A percentile compares a stretch with the other conserved stretches of the same genome.
These are phyloP conservation scores for Acacia acuminata DNA, from an alignment of 306 rosid species.

Conservation along the genomic window DNA sequence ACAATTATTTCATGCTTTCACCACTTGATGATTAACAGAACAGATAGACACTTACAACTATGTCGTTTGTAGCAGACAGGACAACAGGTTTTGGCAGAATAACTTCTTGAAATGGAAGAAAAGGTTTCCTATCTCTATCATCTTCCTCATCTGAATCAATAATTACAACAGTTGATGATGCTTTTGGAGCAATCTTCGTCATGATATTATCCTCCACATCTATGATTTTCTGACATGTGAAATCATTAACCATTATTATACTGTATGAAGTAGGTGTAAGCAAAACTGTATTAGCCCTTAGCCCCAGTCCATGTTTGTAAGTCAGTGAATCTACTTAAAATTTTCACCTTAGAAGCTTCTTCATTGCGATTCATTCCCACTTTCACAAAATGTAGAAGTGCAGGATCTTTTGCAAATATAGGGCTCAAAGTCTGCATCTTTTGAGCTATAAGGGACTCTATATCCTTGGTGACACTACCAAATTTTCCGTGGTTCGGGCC, in stretches of 20 bases:
- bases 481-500: constrained; percentile 51
- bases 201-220: constrained; percentile 52
- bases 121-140: no score
- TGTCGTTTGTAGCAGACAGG: no score
- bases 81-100: no score
- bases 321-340: neutral
- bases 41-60: no score
- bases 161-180: no score
- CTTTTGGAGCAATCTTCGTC: no score
- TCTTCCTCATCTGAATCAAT: no score
- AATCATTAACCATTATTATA: constrained; percentile 6
- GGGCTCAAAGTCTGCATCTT: constrained; percentile 53
- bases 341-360: constrained; percentile 20
- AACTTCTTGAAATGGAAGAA: no score
- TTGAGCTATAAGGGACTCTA: constrained; percentile 51
- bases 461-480: constrained; percentile 82
- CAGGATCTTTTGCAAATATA: constrained; percentile 48
- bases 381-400: constrained; percentile 37
- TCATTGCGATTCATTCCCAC: constrained; percentile 30
- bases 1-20: no score
- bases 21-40: no score
- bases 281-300: neutral
- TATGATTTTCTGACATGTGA: constrained; percentile 36
- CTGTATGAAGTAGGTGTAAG: neutral
- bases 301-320: neutral